Percentiles rank a stretch among this genome's conserved stretches.
phyloP scores from a whole-genome alignment of 805 yeast species.

The Barnettozyma sp. region DNA sequence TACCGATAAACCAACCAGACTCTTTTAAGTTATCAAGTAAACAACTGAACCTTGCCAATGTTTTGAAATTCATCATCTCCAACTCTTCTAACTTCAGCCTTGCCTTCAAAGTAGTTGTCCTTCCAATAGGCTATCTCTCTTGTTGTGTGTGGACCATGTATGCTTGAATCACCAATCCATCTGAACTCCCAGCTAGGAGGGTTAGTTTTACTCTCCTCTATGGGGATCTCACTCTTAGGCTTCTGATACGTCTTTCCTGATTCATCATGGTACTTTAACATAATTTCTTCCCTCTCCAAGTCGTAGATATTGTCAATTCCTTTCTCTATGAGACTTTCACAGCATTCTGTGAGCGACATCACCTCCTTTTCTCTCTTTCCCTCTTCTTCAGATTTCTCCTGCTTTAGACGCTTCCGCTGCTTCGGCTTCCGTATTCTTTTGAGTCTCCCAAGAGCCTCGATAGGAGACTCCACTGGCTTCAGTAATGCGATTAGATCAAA shows the following conservation, averaged over 20 bases:
- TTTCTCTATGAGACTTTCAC: slow-evolving; percentile 39
- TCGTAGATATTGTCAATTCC: slow-evolving; percentile 44
- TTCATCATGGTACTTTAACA: slow-evolving; percentile 35
- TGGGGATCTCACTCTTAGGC: slow-evolving; percentile 7
- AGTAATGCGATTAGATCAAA: slow-evolving; percentile 34
- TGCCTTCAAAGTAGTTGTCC: slow-evolving; percentile 38
- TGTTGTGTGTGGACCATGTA: slow-evolving; percentile 45
- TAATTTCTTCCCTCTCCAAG: slow-evolving; percentile 47
- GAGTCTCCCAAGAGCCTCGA: slow-evolving; percentile 46
- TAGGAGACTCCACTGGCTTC: slow-evolving; percentile 53
- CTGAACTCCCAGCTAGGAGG: slow-evolving; percentile 39
- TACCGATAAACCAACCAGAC: no score
- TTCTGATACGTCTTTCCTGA: slow-evolving; percentile 33
- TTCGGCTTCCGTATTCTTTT: slow-evolving; percentile 22
- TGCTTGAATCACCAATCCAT: slow-evolving; percentile 36
- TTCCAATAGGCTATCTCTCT: slow-evolving; percentile 47
- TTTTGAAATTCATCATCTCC: slow-evolving; percentile 16
- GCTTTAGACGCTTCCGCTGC: slow-evolving; percentile 16
- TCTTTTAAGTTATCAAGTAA: no score
- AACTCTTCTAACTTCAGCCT: slow-evolving; percentile 34
- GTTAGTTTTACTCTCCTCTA: slow-evolving; percentile 3
- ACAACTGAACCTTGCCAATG: slow-evolving; percentile 8
- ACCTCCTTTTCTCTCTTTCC: slow-evolving; percentile 22
- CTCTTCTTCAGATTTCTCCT: slow-evolving; percentile 13
- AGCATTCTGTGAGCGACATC: slow-evolving; percentile 38